These are phyloP conservation scores for Fonsecaea monophora DNA, from an alignment of 2,329 filamentous ascomycete species.

Conservation along the genomic window DNA sequence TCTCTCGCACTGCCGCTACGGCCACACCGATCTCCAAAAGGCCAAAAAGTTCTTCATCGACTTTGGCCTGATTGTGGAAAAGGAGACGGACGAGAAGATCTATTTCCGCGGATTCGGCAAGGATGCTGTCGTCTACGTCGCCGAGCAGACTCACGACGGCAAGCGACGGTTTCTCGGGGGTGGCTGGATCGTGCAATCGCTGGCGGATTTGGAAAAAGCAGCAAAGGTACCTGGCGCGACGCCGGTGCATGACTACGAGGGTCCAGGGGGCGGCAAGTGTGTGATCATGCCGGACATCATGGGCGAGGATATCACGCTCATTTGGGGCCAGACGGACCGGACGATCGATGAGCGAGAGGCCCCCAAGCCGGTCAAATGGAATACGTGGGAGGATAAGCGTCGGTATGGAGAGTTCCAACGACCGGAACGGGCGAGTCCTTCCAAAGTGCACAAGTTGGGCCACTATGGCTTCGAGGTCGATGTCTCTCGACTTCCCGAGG, in stretches of 20 bases:
- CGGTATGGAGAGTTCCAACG: conserved; percentile 47
- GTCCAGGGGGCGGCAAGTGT: conserved; percentile 29
- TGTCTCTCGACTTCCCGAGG: too few relatives aligned
- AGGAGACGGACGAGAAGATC: conserved; percentile 50
- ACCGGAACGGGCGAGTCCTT: too few relatives aligned
- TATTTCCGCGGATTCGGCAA: conserved; percentile 68
- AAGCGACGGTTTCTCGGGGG: conserved; percentile 16
- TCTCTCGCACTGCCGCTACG: conserved; percentile 38
- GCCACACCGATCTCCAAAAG: conserved; percentile 40
- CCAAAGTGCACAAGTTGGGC: too few relatives aligned
- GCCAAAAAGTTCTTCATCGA: conserved; percentile 42
- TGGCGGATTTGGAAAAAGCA: conserved; percentile 18
- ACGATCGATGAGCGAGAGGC: conserved; percentile 15
- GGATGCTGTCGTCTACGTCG: conserved; percentile 65
- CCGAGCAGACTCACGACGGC: conserved; percentile 13
- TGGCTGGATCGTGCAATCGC: conserved; percentile 4
- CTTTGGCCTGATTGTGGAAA: conserved; percentile 43
- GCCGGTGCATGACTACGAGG: conserved; percentile 1
- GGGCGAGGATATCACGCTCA: conserved; percentile 21
- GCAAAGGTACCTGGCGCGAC: background rate
- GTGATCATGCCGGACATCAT: conserved; percentile 32
- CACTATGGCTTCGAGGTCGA: too few relatives aligned
- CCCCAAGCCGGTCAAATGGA: conserved; percentile 42
- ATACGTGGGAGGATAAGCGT: conserved; percentile 46
- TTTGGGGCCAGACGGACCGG: conserved; percentile 19